Conservation (phyloP, 2,329 filamentous ascomycete species). For the Penicillium concentricum region DNA sequence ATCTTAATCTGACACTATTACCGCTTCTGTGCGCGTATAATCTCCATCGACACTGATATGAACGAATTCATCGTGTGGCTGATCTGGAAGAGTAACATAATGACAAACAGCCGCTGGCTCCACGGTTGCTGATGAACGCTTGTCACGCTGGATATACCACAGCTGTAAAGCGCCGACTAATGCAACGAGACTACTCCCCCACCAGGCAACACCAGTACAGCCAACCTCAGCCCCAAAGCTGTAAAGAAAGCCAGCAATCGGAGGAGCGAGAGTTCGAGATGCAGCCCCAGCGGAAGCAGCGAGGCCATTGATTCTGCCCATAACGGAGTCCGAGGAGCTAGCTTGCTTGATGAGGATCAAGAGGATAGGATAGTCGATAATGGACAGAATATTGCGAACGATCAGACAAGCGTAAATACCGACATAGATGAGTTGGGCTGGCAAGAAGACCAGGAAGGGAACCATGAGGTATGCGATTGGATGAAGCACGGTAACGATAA, state of each 20-base stretch:
- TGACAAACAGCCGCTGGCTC: constrained; percentile 34
- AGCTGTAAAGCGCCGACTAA: constrained; percentile 57
- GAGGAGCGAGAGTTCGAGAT: constrained; percentile 67
- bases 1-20: background rate
- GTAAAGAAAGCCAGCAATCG: constrained; percentile 67
- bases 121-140: constrained; percentile 42
- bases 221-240: constrained; percentile 57
- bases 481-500: constrained; percentile 64
- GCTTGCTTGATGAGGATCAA: constrained; percentile 73
- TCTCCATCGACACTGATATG: constrained; percentile 31
- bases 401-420: constrained; percentile 66
- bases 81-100: constrained; percentile 17
- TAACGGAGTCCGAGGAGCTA: constrained; percentile 59
- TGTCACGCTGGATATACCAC: constrained; percentile 54
- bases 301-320: constrained; percentile 71
- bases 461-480: constrained; percentile 68
- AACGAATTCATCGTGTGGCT: constrained; percentile 24
- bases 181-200: constrained; percentile 58
- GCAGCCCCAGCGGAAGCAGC: constrained; percentile 71
- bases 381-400: constrained; percentile 66
- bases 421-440: constrained; percentile 53
- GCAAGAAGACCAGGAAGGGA: constrained; percentile 64
- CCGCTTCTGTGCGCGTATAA: background rate
- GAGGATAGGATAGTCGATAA: constrained; percentile 66
- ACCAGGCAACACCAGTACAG: constrained; percentile 64